These are phyloP conservation scores for Penicillium sp. DNA, from an alignment of 2,329 filamentous ascomycete species.

Conservation along the genomic window DNA sequence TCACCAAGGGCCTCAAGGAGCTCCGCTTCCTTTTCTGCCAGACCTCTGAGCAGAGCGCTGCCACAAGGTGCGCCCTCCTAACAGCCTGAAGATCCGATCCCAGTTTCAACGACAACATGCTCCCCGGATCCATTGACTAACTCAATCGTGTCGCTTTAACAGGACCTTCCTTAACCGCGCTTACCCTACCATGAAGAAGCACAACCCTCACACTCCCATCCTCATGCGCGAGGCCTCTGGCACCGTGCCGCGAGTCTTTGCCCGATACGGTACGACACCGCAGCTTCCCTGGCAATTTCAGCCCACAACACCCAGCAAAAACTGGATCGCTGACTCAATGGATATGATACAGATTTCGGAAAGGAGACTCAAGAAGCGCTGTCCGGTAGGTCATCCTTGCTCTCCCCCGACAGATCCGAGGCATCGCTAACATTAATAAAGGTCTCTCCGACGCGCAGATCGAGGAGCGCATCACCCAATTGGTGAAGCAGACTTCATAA, in stretches of 20 bases:
- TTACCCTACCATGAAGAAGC: slow-evolving; percentile 99
- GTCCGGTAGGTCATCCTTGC: slow-evolving; percentile 49
- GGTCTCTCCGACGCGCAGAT: slow-evolving; percentile 70
- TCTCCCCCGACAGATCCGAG: not conserved
- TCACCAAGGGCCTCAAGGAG: slow-evolving; percentile 86
- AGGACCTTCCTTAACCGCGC: slow-evolving; percentile 88
- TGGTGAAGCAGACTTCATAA: slow-evolving; percentile 57
- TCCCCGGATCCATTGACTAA: not conserved
- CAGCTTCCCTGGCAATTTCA: not conserved
- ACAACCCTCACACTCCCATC: slow-evolving; percentile 92
- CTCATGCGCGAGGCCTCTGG: slow-evolving; percentile 89
- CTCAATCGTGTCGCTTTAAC: not conserved
- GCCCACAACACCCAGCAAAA: not conserved
- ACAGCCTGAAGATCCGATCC: not conserved
- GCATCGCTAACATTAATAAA: slow-evolving; percentile 31
- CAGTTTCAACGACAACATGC: not conserved
- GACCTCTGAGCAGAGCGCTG: slow-evolving; percentile 84
- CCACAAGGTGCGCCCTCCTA: slow-evolving; percentile 67
- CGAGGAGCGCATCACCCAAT: slow-evolving; percentile 63
- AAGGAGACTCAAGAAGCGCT: slow-evolving; percentile 66
- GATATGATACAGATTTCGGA: slow-evolving; percentile 56
- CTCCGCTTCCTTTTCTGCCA: slow-evolving; percentile 97
- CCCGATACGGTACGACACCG: slow-evolving; percentile 74
- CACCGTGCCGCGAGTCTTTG: slow-evolving; percentile 82
- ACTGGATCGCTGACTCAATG: slow-evolving; percentile 15